Evolutionary conservation across 352 stramenopile genomes (phyloP), one percentile per base, ranked within the genome.

Genomic region (Elongisporangium anandrum): DNA sequence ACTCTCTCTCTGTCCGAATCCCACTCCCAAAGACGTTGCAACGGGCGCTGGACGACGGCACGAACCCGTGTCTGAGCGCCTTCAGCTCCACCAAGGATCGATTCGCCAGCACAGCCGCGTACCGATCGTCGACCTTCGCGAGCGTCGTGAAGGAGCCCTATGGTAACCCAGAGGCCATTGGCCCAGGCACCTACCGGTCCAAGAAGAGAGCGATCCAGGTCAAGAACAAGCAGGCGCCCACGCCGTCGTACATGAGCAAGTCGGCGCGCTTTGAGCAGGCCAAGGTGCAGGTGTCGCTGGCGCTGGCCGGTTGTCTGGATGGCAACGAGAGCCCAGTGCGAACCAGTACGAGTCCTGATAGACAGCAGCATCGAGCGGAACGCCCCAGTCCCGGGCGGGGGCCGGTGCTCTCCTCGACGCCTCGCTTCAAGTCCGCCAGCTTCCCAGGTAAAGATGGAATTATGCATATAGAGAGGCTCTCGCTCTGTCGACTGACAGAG

Each of bases 101-200:
- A 2, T 87, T 88, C 61, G 79, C 77, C 17, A 90, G 78, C 52
- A 77, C 81, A 0, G 79, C 73, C 1, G 81, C 79, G 16, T 91
- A 89, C 63, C 77, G 79, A 9, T 65, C 79, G 21, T 89, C 75
- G 5, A 87, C 73, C 2, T 91, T 89, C 57, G 77, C 79, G 26
- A 88, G 77, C 48, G 73, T 91, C 22, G 81, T 86, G 15, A 91
- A 88, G 38, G 81, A 91, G 55, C 79, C 79, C 4, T 91, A 85
- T 29, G 64, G 76, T n/a, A 69, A 86, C 45, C 77, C 76, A 6
- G 65, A 85, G 49, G 69, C 79, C 0, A 80, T 89, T 16, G 75
- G 81, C 2, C 75, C 79, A 20, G 81, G 79, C 13, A 87, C 73
- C 1, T 91, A 91, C 58, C 75, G 77, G 9, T 58, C 75, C 45